Base-by-base conservation (phyloP, 192 early-diverging fungal species). In the Backusella circina region DNA sequence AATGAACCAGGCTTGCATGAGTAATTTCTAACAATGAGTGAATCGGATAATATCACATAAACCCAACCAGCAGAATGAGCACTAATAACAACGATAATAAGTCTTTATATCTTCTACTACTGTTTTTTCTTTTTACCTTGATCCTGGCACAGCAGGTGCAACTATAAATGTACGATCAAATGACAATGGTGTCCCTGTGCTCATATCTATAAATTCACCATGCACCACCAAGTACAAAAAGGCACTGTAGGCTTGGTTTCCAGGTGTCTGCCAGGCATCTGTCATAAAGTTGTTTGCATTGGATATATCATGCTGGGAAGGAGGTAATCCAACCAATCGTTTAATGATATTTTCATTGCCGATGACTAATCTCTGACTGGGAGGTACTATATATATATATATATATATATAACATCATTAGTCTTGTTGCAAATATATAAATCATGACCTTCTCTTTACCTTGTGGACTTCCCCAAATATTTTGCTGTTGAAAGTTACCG, bases 261-360 rank as follows among this genome's bases (percentile, higher is more conserved):
- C 74, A 5, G 74, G 72, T 28, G 75, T 83, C 71, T 87, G 84
- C 86, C 86, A 87, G n/a, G 86, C 84, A 70, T 87, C 86, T 2
- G 82, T 75, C n/a, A 77, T 65, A 65, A 84, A 73, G 30, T 82
- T 82, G 47, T 80, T 78, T 26, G 75, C 80, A 5, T 75, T 79
- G 15, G 72, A 38, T n/a, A 85, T 61, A 26, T 84, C 80, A 54
- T 87, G 86, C 18, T 76, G 74, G 2, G 86, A 81, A 15, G 80
- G 71, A 3, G 86, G 86, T 16, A 87, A 61, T 6, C 50, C 21
- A 0, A 74, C 13, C 21, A 82, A 36, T 65, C 47, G 38, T 37
- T 77, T 74, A 23, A 75, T 35, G 28, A 82, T 82, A 13, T 36
- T 50, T n/a, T 70, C 39, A 47, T 71, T 79, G 3, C 73, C 69